Base-by-base conservation (phyloP, 805 yeast species). In the Hanseniaspora taiwanica region DNA sequence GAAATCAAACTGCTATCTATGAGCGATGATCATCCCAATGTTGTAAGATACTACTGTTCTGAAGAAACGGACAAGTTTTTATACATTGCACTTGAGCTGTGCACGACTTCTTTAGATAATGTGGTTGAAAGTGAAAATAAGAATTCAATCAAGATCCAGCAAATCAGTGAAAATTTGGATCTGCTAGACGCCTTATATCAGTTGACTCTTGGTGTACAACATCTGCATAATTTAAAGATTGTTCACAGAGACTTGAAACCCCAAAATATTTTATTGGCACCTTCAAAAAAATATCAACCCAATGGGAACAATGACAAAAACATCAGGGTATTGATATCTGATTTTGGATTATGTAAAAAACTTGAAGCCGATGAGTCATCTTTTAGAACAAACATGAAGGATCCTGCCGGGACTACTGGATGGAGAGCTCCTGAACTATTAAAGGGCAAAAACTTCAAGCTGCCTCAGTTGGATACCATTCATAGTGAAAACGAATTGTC, bases 371-470 rank as follows among this genome's bases (percentile, higher is more conserved):
- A 86, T 50, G 96, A 91, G 58, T 81, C 94, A 2, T 83, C 95
- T 1, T 89, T 89, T 58, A 71, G 89, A 46, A 94, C 96, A 0
- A 89, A 95, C 0, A 79, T 91, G 0, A 86, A 84, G 25, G 78
- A 85, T 51, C 93, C 94, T 16, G 94, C 96, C 1, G 98, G 98
- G 2, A 91, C 98, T 0, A 74, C 91, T 3, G 99, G 99, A 3
- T 91, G 98, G 98, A 72, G 96, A 50, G 97, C 99, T 0, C 98
- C 98, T 0, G 98, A 91, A 52, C 58, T 84, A 25, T 60, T 84
- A 27, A 45, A 36, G 35, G 42, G 27, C 37, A 42, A 33, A 23
- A 33, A 33, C 2, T 56, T 71, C 19, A 72, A 68, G 34, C 66
- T 58, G 18, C 40, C 48, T 9, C 58, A 62, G 21, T 7, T 36